Evolutionary conservation across 495 filamentous ascomycete species (phyloP), one percentile per base, ranked within the genome.

Genomic region (Wilcoxina mikolae): DNA sequence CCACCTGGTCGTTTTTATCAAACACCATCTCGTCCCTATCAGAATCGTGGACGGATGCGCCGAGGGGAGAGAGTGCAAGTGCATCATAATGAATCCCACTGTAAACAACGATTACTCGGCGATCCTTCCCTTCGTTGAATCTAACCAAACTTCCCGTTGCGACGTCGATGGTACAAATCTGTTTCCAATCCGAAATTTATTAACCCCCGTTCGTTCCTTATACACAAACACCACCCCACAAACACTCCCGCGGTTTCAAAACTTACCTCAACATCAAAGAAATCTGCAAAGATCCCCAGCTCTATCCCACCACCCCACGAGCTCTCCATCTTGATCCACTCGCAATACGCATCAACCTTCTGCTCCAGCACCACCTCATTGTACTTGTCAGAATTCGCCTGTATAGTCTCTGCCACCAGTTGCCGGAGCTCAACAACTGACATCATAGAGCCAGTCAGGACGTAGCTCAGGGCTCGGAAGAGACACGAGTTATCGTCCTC

Each of bases 401-500:
- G 82, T 54, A 98, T 95, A 17, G 77, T 75, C 26, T 78, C 76
- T n/a, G 86, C 86, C 2, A 95, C 77, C 17, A 94, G 68, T n/a
- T 80, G 81, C 41, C 91, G 83, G 3, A 96, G 73, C 56, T 84
- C 80, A 0, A 74, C 76, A 73, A 84, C 84, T 18, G 56, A 65
- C n/a, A 75, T 71, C 57, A 88, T 81, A 62, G 84, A 77, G 4
- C 72, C 73, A 38, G 81, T 80, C 54, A 85, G 76, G 18, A 94
- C 75, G 49, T 80, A 82, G 50, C 82, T 81, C 23, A 96, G 76
- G 0, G 93, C 91, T 9, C 87, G 83, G 68, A 96, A 98, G 56
- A 96, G 80, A 68, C 91, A 98, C 42, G 80, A 84, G 68, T 95
- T 95, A 66, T 98, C 91, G 64, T 95, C 91, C 9, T 89, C 86